A percentile compares a stretch with the other conserved stretches of the same genome.
These are phyloP conservation scores for Gnomoniopsis smithogilvyi DNA, from an alignment of 2,329 filamentous ascomycete genomes.

Conservation along the genomic window DNA sequence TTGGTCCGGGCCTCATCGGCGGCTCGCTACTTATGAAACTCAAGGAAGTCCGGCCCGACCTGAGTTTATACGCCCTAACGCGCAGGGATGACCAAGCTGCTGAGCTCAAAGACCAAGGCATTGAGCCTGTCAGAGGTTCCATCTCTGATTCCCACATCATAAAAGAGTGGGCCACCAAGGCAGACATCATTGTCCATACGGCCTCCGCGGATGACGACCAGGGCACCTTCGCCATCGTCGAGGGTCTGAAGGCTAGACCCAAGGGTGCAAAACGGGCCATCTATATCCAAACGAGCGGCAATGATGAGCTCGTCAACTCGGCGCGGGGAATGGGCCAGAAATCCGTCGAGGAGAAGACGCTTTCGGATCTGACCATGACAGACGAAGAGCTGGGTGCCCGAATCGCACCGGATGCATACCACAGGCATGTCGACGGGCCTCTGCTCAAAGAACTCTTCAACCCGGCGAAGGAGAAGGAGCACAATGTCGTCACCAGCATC, in stretches of 20 bases:
- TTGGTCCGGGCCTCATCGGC: slow-evolving; percentile 15
- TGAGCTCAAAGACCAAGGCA: slow-evolving; percentile 10
- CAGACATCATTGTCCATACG: slow-evolving; percentile 15
- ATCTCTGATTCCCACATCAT: slow-evolving; percentile 7
- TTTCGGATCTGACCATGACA: slow-evolving; percentile 16
- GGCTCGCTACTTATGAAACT: slow-evolving; percentile 15
- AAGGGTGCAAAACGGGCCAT: slow-evolving; percentile 12
- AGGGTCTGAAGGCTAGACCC: slow-evolving; percentile 11
- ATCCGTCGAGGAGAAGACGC: slow-evolving; percentile 9
- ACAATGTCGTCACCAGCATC: slow-evolving; percentile 16
- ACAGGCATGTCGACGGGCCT: slow-evolving; percentile 16
- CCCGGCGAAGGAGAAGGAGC: slow-evolving; percentile 8
- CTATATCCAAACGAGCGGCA: slow-evolving; percentile 19
- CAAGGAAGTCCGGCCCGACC: slow-evolving; percentile 11
- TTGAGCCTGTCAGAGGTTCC: slow-evolving; percentile 14
- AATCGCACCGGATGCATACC: slow-evolving; percentile 12
- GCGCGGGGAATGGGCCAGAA: background rate
- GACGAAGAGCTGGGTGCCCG: slow-evolving; percentile 12
- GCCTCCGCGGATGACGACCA: slow-evolving; percentile 16
- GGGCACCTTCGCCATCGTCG: slow-evolving; percentile 12
- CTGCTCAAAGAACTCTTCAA: slow-evolving; percentile 13
- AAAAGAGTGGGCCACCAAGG: slow-evolving; percentile 15
- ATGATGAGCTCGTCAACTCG: slow-evolving; percentile 16
- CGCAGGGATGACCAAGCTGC: slow-evolving; percentile 16
- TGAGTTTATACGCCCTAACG: slow-evolving; percentile 15